A percentile compares a stretch with the other conserved stretches of the same genome.
phyloP scores from a whole-genome alignment of 2,329 filamentous ascomycete species.

The Sarocladiaceae sp. region DNA sequence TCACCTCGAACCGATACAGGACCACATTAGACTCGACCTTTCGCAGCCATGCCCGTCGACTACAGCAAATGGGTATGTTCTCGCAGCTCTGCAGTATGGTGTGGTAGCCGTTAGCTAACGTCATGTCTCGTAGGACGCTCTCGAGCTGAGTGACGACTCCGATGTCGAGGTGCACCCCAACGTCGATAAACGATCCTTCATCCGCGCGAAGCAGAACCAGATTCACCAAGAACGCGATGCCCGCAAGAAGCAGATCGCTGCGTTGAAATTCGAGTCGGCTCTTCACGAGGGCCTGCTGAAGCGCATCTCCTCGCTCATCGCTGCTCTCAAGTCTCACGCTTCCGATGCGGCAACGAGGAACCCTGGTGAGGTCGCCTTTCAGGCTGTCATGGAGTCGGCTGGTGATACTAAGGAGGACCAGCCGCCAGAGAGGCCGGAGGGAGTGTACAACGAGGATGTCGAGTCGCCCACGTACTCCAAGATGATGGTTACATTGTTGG shows the following conservation, averaged over 20 bases:
- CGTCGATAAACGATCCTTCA: slow-evolving; percentile 97
- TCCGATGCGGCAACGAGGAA: slow-evolving; percentile 60
- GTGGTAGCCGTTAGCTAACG: too few relatives aligned
- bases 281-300: slow-evolving; percentile 88
- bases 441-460: slow-evolving; percentile 66
- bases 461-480: slow-evolving; percentile 82
- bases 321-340: slow-evolving; percentile 69
- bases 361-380: slow-evolving; percentile 81
- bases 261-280: slow-evolving; percentile 84
- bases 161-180: slow-evolving; percentile 98
- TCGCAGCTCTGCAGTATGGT: too few relatives aligned
- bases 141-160: slow-evolving; percentile 97
- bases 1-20: neutral
- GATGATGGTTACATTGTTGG: slow-evolving; percentile 96
- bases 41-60: slow-evolving; percentile 43
- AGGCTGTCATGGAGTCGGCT: slow-evolving; percentile 79
- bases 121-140: slow-evolving; percentile 58
- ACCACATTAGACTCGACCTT: neutral
- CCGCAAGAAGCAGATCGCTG: slow-evolving; percentile 83
- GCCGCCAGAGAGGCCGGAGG: slow-evolving; percentile 70
- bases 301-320: slow-evolving; percentile 77
- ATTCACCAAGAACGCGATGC: slow-evolving; percentile 89
- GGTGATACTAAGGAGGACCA: slow-evolving; percentile 69
- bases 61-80: slow-evolving; percentile 65
- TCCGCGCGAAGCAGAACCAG: slow-evolving; percentile 94